Base-by-base conservation (phyloP, 495 filamentous ascomycete genomes). In the Chaetomium cochliodes region DNA sequence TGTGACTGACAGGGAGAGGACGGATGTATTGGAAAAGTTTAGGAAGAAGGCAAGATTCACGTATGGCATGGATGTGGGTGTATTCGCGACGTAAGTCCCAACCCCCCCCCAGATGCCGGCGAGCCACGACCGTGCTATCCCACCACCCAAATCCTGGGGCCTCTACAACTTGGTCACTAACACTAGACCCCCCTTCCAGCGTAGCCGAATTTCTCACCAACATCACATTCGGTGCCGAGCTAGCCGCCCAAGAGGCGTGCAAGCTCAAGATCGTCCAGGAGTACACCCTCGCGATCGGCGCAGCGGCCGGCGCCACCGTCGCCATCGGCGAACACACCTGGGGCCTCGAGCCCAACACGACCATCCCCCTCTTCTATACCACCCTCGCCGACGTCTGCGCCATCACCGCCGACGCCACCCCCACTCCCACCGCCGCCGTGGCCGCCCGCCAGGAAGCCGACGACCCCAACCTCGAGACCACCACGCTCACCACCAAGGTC, bases 171-270 rank as follows among this genome's bases (percentile, higher is more conserved):
- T 22, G 46, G 8, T n/a, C 46, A 50, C n/a, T 20, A 20, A 50
- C 20, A 11, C 20, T 0, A 50, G 5, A 0, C 18, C 9, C 23
- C 9, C 2, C 46, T 11, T 20, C 0, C 46, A 50, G 46, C 9
- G 49, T 86, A 22, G 84, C 83, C 33, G 79, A 86, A 56, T 84
- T 86, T 62, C 65, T 75, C 3, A 79, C 82, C 22, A 81, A 83
- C 65, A 73, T 85, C 41, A 81, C 81, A 58, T 25, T 50, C 64
- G 39, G 63, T 69, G 33, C 37, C 47, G 5, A 42, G 18, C 46
- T 52, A 12, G 30, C 23, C 16, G 46, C 52, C 47, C 12, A 54
- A 50, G 64, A 73, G 11, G 74, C 73, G 33, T 85, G 83, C 67
- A 63, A 71, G 11, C 61, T 85, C 20, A 67, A 65, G 41, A 77